Conservation (phyloP, 1,284 basidiomycete genomes). For the Paramarasmius palmivorus region DNA sequence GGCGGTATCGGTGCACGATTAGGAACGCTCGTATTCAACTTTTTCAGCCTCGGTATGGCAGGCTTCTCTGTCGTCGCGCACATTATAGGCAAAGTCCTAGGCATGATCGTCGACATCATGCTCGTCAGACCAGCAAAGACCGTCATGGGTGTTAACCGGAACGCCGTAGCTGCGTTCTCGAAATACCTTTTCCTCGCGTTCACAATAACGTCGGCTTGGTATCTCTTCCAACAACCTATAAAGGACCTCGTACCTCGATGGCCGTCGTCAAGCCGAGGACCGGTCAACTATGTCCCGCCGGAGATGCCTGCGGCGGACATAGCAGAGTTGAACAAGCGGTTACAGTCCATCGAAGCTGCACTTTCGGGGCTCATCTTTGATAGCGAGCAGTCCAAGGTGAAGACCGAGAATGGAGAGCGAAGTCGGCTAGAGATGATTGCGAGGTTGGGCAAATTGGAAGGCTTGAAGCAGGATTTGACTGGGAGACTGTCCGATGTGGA, state of each 20-base stretch:
- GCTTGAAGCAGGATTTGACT: conserved; percentile 49
- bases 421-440: conserved; percentile 50
- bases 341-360: conserved; percentile 65
- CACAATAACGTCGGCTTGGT: conserved; percentile 39
- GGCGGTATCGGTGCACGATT: conserved; percentile 13
- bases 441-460: conserved; percentile 56
- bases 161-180: conserved; percentile 28
- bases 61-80: conserved; percentile 35
- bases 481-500: conserved; percentile 55
- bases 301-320: conserved; percentile 65
- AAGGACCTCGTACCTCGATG: conserved; percentile 23
- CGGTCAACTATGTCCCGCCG: conserved; percentile 43
- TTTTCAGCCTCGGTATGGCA: conserved; percentile 24
- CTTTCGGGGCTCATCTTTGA: conserved; percentile 59
- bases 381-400: conserved; percentile 45
- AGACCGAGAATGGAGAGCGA: conserved; percentile 51
- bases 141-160: conserved; percentile 30
- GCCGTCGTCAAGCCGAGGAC: conserved; percentile 22
- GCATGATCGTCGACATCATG: conserved; percentile 44
- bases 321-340: conserved; percentile 67
- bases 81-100: conserved; percentile 42
- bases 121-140: conserved; percentile 46
- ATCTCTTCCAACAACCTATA: conserved; percentile 38
- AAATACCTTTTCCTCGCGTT: conserved; percentile 44
- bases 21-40: conserved; percentile 22